Evolutionary conservation across 139 green algal species (phyloP).

Genomic region (Auxenochlorella protothecoides): DNA sequence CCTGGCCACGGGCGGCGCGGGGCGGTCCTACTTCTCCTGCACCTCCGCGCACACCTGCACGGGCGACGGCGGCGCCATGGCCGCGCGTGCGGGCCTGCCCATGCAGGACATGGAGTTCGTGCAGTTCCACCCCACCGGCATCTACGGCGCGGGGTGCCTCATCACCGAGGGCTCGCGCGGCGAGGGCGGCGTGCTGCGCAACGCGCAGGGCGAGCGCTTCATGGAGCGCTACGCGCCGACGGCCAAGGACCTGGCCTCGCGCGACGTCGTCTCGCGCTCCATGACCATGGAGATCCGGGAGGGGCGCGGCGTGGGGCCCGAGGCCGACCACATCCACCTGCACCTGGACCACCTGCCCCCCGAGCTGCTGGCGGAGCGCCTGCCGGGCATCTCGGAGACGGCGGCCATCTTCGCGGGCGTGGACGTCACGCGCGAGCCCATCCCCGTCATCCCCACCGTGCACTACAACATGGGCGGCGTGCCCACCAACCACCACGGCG

Average conservation of each 20-base stretch:
- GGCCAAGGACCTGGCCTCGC: constrained; percentile 95
- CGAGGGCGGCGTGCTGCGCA: constrained; percentile 94
- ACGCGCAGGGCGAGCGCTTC: constrained; percentile 95
- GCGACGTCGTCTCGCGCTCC: constrained; percentile 88
- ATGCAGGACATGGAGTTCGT: constrained; percentile 92
- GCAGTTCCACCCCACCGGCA: constrained; percentile 97
- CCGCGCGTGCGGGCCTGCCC: constrained; percentile 80
- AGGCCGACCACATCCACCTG: constrained; percentile 96
- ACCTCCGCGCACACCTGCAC: constrained; percentile 98
- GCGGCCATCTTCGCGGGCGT: constrained; percentile 95
- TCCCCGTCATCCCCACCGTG: constrained; percentile 90
- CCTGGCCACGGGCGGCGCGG: constrained; percentile 95
- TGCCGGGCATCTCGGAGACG: constrained; percentile 96
- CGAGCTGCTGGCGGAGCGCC: constrained; percentile 89
- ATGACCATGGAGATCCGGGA: constrained; percentile 96
- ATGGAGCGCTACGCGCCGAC: constrained; percentile 98
- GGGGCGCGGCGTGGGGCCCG: constrained; percentile 48
- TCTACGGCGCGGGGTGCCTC: constrained; percentile 97
- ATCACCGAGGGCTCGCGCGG: constrained; percentile 96
- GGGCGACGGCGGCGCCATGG: constrained; percentile 93
- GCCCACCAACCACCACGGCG: constrained; percentile 90
- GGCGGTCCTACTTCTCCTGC: constrained; percentile 90
- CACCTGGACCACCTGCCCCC: constrained; percentile 97
- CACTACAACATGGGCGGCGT: constrained; percentile 99
- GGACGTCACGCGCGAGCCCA: constrained; percentile 39